Base-by-base conservation (phyloP, 2,329 filamentous ascomycete species). In the Botrytis galanthina region DNA sequence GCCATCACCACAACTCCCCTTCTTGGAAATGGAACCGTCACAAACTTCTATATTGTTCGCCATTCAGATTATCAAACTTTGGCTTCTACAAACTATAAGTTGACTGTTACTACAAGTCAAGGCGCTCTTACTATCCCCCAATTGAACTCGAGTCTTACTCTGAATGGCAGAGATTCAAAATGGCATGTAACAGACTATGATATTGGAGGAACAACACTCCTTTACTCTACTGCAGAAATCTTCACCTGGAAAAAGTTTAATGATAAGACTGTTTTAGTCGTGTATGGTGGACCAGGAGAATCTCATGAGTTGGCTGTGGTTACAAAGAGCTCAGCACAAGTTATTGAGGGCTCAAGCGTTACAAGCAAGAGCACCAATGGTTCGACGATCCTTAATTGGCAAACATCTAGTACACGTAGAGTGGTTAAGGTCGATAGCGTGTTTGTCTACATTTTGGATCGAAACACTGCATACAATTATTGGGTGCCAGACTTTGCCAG, bases 151-250 rank as follows among this genome's bases (percentile, higher is more conserved):
- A 84, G 82, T 1, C 83, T 93, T 16, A 87, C 85, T 0, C 81
- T 93, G 7, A 85, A 86, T 57, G 88, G 91, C 0, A 84, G 91
- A 35, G 91, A 93, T 78, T 91, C 90, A 0, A 92, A 88, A 81
- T 86, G 92, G 60, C 88, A 91, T 78, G 87, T 93, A 6, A 89
- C 87, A 0, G 89, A 93, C 76, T 93, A 93, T 74, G 84, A 87
- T 20, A 81, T 93, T 64, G 89, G 88, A 0, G 85, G 86, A n/a
- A 81, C 84, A 8, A 87, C 84, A 1, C 78, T 93, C 26, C 80
- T 92, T 0, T 93, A 93, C 81, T 92, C 89, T 0, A 91, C 91
- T 2, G 90, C 89, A 0, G 91, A 93, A 78, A 87, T 93, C 37
- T 89, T 90, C 75, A 92, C 90, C 0, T 92, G 90, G 88, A 91